phyloP scores from a whole-genome alignment of 306 rosid genomes.

The Casuarina equisetifolia region DNA sequence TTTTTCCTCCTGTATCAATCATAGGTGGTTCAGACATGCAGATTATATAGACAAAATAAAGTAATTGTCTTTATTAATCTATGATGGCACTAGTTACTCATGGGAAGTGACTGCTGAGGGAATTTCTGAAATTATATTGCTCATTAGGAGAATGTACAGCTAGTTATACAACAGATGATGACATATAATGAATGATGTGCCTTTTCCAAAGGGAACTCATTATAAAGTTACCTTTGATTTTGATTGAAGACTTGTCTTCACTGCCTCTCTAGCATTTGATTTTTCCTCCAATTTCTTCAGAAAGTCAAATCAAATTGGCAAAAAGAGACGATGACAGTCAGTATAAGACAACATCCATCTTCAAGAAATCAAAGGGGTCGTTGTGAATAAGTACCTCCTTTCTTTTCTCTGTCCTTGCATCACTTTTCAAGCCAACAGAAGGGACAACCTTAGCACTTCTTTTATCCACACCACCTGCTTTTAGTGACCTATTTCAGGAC shows the following conservation, averaged over 20 bases:
- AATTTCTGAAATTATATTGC: constrained; percentile 9
- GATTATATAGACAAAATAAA: constrained; percentile 7
- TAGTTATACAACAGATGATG: constrained; percentile 25
- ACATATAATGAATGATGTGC: constrained; percentile 7
- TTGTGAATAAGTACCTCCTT: constrained; percentile 46
- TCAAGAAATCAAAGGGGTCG: neutral
- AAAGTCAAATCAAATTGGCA: constrained; percentile 30
- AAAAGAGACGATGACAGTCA: neutral
- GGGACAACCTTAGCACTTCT: constrained; percentile 44
- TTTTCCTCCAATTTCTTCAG: constrained; percentile 49
- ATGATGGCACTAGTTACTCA: constrained; percentile 6
- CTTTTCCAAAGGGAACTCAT: constrained; percentile 13
- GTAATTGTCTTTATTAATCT: neutral
- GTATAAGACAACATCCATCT: neutral
- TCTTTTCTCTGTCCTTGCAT: constrained; percentile 45
- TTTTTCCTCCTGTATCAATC: constrained; percentile 52
- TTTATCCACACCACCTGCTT: constrained; percentile 46
- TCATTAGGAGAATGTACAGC: constrained; percentile 13
- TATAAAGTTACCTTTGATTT: constrained; percentile 57
- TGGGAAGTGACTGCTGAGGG: neutral
- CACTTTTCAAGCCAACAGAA: constrained; percentile 45
- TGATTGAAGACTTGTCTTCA: constrained; percentile 46
- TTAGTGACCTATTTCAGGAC: constrained; percentile 50
- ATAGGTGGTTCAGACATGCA: constrained; percentile 25
- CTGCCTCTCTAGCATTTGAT: constrained; percentile 41